Evolutionary conservation across 805 yeast species (phyloP).

Genomic region (Kodamaea laetipori): DNA sequence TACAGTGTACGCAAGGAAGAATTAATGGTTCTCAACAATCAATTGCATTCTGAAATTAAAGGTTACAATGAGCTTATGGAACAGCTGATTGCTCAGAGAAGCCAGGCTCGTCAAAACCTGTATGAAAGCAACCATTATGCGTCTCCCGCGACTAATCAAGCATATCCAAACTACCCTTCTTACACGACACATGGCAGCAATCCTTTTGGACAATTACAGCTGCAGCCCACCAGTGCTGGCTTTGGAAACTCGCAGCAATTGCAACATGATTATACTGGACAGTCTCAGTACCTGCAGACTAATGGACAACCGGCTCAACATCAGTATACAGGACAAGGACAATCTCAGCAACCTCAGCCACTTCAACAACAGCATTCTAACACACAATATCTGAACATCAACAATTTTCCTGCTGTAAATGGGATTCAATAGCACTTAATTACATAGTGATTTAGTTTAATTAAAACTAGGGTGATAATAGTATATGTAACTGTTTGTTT

Average conservation of each 20-base stretch:
- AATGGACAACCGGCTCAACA: conserved; percentile 3
- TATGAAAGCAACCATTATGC: background rate
- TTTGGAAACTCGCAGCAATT: conserved; percentile 33
- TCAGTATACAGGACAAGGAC: background rate
- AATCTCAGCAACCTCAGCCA: background rate
- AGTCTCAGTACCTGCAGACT: too few species aligned
- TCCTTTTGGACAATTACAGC: conserved; percentile 15
- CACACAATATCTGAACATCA: conserved; percentile 30
- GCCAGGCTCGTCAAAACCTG: conserved; percentile 7
- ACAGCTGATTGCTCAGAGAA: conserved; percentile 23
- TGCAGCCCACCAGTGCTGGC: conserved; percentile 43
- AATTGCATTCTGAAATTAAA: conserved; percentile 67
- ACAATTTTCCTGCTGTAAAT: conserved; percentile 30
- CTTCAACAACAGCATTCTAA: background rate
- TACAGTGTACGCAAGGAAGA: conserved; percentile 79
- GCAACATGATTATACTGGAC: too few species aligned
- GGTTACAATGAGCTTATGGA: conserved; percentile 72
- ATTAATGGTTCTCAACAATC: conserved; percentile 66
- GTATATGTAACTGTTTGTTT: too few species aligned
- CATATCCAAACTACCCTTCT: background rate
- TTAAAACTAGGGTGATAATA: too few species aligned
- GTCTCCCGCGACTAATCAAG: background rate
- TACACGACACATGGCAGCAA: conserved; percentile 1
- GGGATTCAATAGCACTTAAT: conserved; percentile 18
- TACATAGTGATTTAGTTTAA: background rate